Evolutionary conservation across 805 yeast species (phyloP).

Genomic region (Saccharomyces eubayanus): DNA sequence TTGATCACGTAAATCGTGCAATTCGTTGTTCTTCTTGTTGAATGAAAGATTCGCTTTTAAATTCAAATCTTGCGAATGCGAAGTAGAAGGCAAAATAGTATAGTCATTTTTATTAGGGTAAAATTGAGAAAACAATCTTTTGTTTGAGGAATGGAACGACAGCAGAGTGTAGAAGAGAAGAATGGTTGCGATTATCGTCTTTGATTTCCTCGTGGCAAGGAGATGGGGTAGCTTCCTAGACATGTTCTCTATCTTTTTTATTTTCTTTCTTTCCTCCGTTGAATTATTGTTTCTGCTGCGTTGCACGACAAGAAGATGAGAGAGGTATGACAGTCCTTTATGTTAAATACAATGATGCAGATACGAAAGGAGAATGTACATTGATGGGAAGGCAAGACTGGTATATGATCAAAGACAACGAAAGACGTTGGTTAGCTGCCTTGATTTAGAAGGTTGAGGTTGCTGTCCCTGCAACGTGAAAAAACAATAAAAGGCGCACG

Average conservation of each 20-base stretch:
- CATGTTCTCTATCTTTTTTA: neutral
- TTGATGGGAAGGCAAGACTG: neutral
- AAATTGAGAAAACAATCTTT: slow-evolving; percentile 1
- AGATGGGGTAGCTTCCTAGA: neutral
- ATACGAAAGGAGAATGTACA: neutral
- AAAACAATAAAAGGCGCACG: neutral
- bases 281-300: neutral
- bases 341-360: neutral
- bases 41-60: slow-evolving; percentile 8
- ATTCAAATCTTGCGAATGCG: slow-evolving; percentile 15
- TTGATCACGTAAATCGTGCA: slow-evolving; percentile 33
- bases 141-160: slow-evolving; percentile 8
- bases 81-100: slow-evolving; percentile 21
- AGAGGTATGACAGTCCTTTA: neutral
- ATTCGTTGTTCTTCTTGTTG: neutral
- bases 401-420: neutral
- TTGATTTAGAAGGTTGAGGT: neutral
- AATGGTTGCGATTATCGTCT: neutral
- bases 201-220: neutral
- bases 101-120: neutral
- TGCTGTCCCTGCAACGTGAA: neutral
- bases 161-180: slow-evolving; percentile 3
- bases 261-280: neutral
- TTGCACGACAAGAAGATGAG: neutral
- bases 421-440: neutral